These are phyloP conservation scores for Lagenidium giganteum DNA, from an alignment of 352 stramenopile genomes.

Conservation along the genomic window DNA sequence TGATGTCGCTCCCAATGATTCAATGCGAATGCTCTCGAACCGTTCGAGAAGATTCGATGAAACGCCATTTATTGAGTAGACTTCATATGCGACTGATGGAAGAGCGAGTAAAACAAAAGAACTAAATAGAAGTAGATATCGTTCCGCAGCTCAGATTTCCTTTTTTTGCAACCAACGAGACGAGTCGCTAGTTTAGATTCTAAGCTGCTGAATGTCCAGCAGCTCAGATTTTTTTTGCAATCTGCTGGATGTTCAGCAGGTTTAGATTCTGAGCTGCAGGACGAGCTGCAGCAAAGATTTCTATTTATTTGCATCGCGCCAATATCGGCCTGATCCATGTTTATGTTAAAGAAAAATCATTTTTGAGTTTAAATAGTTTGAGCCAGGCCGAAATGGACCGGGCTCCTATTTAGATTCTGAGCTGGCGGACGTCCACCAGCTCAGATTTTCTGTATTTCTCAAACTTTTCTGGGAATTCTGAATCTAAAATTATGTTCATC, in stretches of 20 bases:
- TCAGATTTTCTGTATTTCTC: conserved; percentile 5
- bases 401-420: background rate
- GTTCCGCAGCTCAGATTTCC: background rate
- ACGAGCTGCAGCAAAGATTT: too few species aligned
- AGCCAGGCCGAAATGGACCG: too few species aligned
- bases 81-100: conserved; percentile 5
- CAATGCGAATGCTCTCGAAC: conserved; percentile 7
- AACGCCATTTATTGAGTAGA: conserved; percentile 9
- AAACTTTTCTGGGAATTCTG: conserved; percentile 5
- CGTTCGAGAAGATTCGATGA: conserved; percentile 7
- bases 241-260: too few species aligned
- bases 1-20: conserved; percentile 6
- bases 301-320: too few species aligned
- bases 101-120: conserved; percentile 4
- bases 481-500: conserved; percentile 9
- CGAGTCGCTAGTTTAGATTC: too few species aligned
- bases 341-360: too few species aligned
- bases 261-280: too few species aligned
- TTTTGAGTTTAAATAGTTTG: too few species aligned
- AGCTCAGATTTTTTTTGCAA: too few species aligned
- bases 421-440: background rate
- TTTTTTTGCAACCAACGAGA: too few species aligned
- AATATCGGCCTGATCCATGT: too few species aligned
- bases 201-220: too few species aligned
- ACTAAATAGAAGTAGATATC: conserved; percentile 4